Evolutionary conservation across 805 yeast species (phyloP).

Genomic region (Kodamaea kaohsiungensis): DNA sequence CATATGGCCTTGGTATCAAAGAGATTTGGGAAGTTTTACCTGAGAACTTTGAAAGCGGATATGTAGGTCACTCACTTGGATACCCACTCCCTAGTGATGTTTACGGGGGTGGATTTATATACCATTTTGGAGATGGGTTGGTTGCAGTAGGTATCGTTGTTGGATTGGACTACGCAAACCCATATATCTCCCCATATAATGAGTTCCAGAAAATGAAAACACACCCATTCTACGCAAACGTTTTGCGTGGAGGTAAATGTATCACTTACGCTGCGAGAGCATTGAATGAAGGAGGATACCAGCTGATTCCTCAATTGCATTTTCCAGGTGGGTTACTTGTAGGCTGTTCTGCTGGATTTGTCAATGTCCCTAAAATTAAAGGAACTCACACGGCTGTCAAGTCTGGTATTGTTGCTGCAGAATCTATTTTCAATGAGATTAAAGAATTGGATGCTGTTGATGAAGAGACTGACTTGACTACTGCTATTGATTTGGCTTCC

Average conservation of each 20-base stretch:
- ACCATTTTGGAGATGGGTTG: conserved; percentile 91
- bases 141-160: conserved; percentile 93
- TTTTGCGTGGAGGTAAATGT: conserved; percentile 87
- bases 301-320: conserved; percentile 83
- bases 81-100: conserved; percentile 72
- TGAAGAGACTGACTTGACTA: conserved; percentile 21
- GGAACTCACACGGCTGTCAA: conserved; percentile 99
- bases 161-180: conserved; percentile 93
- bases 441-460: conserved; percentile 49
- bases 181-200: conserved; percentile 92
- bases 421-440: conserved; percentile 55
- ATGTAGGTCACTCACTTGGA: conserved; percentile 85
- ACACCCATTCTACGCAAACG: conserved; percentile 78
- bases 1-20: conserved; percentile 93
- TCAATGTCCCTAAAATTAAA: conserved; percentile 96
- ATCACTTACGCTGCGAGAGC: conserved; percentile 95
- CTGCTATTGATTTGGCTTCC: conserved; percentile 45
- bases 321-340: conserved; percentile 97
- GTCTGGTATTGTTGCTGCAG: conserved; percentile 94
- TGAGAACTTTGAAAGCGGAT: conserved; percentile 77
- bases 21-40: conserved; percentile 96
- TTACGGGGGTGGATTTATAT: conserved; percentile 97
- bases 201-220: conserved; percentile 94
- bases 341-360: conserved; percentile 95
- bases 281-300: conserved; percentile 94